Evolutionary conservation across 2,329 filamentous ascomycete genomes (phyloP).

Genomic region (Diaporthe caulivora): DNA sequence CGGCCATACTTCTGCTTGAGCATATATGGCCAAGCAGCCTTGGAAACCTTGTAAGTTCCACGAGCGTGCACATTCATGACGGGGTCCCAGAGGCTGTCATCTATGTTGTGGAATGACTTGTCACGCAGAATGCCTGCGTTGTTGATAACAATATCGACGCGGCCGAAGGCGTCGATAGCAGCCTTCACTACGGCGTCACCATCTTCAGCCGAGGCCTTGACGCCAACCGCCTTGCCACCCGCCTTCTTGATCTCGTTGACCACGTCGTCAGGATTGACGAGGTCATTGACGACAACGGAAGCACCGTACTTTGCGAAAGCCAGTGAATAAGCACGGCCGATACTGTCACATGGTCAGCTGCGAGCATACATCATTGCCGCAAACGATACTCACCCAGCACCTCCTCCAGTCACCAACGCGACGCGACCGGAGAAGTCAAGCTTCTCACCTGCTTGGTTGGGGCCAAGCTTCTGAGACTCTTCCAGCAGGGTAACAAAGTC

Average conservation of each 20-base stretch:
- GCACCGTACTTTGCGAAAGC: conserved; percentile 86
- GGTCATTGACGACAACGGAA: conserved; percentile 92
- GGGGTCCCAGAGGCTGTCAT: conserved; percentile 91
- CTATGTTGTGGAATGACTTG: conserved; percentile 99
- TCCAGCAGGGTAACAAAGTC: conserved; percentile 91
- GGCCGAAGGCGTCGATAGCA: conserved; percentile 92
- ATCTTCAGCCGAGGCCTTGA: conserved; percentile 94
- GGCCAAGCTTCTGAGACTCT: conserved; percentile 81
- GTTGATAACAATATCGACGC: conserved; percentile 96
- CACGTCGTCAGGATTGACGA: conserved; percentile 90
- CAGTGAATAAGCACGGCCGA: conserved; percentile 90
- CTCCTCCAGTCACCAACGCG: conserved; percentile 87
- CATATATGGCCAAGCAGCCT: conserved; percentile 98
- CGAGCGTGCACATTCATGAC: conserved; percentile 93
- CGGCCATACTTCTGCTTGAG: conserved; percentile 99
- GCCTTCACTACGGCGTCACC: conserved; percentile 92
- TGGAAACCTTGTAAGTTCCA: conserved; percentile 96
- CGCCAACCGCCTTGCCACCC: conserved; percentile 90
- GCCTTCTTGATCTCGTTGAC: conserved; percentile 92
- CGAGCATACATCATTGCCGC: not conserved
- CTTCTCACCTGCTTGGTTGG: conserved; percentile 79
- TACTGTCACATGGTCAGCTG: conserved; percentile 59
- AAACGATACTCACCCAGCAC: conserved; percentile 72
- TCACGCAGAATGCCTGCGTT: conserved; percentile 98
- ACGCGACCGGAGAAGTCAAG: conserved; percentile 88